Evolutionary conservation across 2,329 filamentous ascomycete species (phyloP).

Genomic region (Trichophyton rubrum): DNA sequence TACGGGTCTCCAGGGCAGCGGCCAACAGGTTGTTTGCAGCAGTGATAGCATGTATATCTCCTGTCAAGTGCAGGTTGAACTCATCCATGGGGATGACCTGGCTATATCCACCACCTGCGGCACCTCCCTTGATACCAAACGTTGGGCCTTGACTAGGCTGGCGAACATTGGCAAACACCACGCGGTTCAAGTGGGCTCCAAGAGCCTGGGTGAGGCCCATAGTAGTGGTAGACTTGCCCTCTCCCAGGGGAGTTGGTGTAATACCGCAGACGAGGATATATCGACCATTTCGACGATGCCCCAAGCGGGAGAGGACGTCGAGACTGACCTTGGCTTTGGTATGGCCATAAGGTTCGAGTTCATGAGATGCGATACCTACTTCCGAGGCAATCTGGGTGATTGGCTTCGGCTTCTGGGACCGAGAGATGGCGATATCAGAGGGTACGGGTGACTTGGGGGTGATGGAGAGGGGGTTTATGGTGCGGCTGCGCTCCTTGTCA

Average conservation of each 20-base stretch:
- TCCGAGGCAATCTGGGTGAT: conserved; percentile 77
- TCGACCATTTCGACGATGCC: conserved; percentile 75
- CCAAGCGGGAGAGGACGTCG: conserved; percentile 64
- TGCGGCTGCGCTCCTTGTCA: conserved; percentile 67
- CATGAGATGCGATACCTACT: conserved; percentile 73
- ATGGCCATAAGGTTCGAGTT: conserved; percentile 87
- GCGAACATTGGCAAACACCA: conserved; percentile 91
- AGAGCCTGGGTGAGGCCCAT: conserved; percentile 90
- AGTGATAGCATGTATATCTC: conserved; percentile 94
- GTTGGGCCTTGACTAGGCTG: conserved; percentile 96
- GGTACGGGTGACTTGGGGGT: conserved; percentile 70
- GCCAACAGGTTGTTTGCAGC: conserved; percentile 95
- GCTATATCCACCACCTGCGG: conserved; percentile 92
- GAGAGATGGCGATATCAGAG: conserved; percentile 88
- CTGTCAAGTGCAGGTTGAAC: conserved; percentile 95
- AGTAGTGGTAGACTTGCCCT: conserved; percentile 97
- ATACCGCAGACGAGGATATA: conserved; percentile 93
- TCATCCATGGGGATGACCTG: conserved; percentile 99
- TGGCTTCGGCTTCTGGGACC: conserved; percentile 79
- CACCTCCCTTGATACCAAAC: conserved; percentile 97
- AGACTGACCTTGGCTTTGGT: conserved; percentile 95
- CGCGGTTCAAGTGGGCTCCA: conserved; percentile 71
- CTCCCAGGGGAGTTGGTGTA: conserved; percentile 87
- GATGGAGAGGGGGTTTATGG: conserved; percentile 69
- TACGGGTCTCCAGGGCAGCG: conserved; percentile 91